phyloP scores from a whole-genome alignment of 2,329 filamentous ascomycete species.

The Cercospora zeae-maydis region DNA sequence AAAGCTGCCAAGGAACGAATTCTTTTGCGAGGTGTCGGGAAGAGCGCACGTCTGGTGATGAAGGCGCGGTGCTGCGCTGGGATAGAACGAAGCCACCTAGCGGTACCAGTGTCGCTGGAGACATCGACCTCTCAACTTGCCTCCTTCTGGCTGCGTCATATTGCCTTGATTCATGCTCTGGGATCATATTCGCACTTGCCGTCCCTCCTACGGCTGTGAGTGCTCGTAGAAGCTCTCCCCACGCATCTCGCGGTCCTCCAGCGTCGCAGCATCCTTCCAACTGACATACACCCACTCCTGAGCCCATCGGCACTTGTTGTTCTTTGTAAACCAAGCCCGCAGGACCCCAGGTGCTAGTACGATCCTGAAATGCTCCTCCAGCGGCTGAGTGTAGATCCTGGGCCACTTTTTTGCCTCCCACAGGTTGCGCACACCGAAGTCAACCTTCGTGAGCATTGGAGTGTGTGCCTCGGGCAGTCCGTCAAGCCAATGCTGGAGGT shows the following conservation, averaged over 20 bases:
- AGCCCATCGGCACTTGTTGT: neutral
- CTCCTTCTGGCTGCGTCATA: neutral
- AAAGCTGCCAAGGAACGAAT: neutral
- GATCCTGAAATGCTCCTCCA: neutral
- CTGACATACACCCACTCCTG: neutral
- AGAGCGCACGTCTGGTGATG: neutral
- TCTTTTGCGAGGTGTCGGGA: neutral
- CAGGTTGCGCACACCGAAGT: neutral
- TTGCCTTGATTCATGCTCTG: neutral
- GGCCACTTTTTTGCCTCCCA: neutral
- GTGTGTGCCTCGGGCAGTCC: neutral
- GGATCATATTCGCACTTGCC: neutral
- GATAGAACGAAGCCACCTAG: neutral
- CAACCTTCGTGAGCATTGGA: neutral
- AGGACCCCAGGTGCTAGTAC: neutral
- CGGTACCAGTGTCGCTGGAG: neutral
- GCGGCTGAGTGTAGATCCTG: neutral
- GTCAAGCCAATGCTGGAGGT: neutral
- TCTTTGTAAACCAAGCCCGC: neutral
- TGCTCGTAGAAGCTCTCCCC: neutral
- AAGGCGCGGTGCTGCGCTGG: neutral
- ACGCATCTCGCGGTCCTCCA: neutral
- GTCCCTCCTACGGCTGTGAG: neutral
- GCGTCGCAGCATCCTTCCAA: neutral
- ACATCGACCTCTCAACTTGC: neutral